Evolutionary conservation across 164 flowering plant species (phyloP).

Genomic region (Annona cherimola): DNA sequence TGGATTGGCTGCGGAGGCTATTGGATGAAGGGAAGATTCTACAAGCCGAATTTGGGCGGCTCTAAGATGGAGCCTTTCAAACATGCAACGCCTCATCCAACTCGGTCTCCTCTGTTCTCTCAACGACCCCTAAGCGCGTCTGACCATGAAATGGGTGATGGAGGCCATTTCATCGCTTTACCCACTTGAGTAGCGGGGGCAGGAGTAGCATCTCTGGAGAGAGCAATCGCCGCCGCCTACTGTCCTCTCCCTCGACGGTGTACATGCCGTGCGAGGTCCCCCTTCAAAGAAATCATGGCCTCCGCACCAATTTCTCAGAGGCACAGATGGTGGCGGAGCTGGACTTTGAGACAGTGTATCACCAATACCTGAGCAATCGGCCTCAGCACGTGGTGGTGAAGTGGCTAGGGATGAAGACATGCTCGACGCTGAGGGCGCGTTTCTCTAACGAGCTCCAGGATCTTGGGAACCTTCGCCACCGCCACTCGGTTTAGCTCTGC

Average conservation of each 20-base stretch:
- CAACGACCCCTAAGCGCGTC: conserved; percentile 61
- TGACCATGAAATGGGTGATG: conserved; percentile 83
- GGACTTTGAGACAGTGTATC: conserved; percentile 92
- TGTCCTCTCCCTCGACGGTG: conserved; percentile 28
- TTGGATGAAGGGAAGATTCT: conserved; percentile 54
- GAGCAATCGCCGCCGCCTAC: conserved; percentile 3
- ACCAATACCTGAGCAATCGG: conserved; percentile 47
- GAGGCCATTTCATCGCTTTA: conserved; percentile 55
- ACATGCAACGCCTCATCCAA: conserved; percentile 55
- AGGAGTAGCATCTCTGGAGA: neutral
- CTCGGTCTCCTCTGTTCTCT: conserved; percentile 83
- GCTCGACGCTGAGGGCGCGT: conserved; percentile 73
- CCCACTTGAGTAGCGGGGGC: conserved; percentile 19
- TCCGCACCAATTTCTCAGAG: conserved; percentile 74
- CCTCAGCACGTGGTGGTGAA: conserved; percentile 54
- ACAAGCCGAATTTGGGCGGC: conserved; percentile 47
- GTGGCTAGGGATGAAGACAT: conserved; percentile 87
- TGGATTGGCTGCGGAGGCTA: conserved; percentile 72
- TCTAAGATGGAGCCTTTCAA: conserved; percentile 44
- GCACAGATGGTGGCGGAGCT: conserved; percentile 64
- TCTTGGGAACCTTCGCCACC: conserved; percentile 70
- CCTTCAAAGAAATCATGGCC: conserved; percentile 61
- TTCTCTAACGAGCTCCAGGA: conserved; percentile 78
- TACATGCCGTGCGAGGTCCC: conserved; percentile 72
- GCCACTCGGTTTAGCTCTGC: conserved; percentile 84